Evolutionary conservation across 2,329 filamentous ascomycete genomes (phyloP), one percentile per base, ranked within the genome.

Genomic region (Ceratocystis harringtonii): DNA sequence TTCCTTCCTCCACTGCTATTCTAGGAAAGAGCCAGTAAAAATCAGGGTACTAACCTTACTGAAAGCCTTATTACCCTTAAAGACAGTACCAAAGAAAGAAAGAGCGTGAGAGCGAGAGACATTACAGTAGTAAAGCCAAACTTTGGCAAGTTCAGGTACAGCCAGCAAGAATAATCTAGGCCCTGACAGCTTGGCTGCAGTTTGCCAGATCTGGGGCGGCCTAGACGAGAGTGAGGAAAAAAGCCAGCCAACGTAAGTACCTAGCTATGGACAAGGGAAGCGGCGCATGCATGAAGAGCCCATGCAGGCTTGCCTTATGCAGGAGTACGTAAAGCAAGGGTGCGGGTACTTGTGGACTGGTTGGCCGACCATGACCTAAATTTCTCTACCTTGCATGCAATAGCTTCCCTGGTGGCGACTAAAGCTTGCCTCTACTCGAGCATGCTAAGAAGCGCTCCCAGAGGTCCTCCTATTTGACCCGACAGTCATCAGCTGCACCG

Each of bases 231-330:
- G 28, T n/a, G 30, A 36, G 15, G 3, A 58, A 58, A 32, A 58
- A 58, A 36, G 55, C 5, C 28, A 58, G 15, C 15, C 25, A 36
- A 32, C 28, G 15, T n/a, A 58, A 32, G 55, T 25, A 58, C 55
- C 25, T 25, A 58, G 55, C 55, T 58, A 58, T n/a, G 55, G 10
- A 12, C 30, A 58, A 58, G 55, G 55, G 28, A 58, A 58, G 55
- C 55, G 55, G 55, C 55, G 55, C 55, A 36, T 58, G 55, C 28
- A 58, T 58, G 28, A 58, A 58, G 55, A 58, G 32, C 55, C 55
- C 55, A 58, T 58, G 55, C 55, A 58, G 19, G 55, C 36, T 58
- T 58, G 55, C 55, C 55, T 58, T 58, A 36, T 58, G 55, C 55
- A 58, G 55, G 55, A 58, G 55, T 36, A 36, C 30, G 55, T 58